These are phyloP conservation scores for Hypoxylon fragiforme DNA, from an alignment of 495 filamentous ascomycete species.

Conservation along the genomic window DNA sequence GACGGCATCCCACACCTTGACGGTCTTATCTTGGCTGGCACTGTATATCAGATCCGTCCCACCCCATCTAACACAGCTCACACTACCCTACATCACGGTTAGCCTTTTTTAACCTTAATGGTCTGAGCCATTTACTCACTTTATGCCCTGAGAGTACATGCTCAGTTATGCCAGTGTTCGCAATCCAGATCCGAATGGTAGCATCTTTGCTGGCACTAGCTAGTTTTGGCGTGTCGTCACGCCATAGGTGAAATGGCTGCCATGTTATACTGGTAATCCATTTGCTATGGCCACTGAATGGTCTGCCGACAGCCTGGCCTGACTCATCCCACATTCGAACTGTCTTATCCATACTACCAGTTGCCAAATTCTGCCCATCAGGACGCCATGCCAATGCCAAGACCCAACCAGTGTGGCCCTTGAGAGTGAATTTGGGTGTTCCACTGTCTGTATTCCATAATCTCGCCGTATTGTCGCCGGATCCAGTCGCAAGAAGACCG, in stretches of 20 bases:
- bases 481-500: constrained; percentile 81
- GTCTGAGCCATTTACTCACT: constrained; percentile 34
- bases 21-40: constrained; percentile 86
- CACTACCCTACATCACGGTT: constrained; percentile 49
- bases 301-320: constrained; percentile 72
- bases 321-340: constrained; percentile 89
- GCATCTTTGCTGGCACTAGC: constrained; percentile 90
- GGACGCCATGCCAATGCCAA: constrained; percentile 85
- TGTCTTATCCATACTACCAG: constrained; percentile 91
- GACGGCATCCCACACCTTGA: constrained; percentile 87
- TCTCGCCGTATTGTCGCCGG: constrained; percentile 87
- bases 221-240: constrained; percentile 72
- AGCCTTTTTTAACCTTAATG: constrained; percentile 6
- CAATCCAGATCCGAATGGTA: constrained; percentile 88
- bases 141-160: constrained; percentile 86
- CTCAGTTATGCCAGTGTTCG: constrained; percentile 74
- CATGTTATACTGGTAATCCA: constrained; percentile 88
- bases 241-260: constrained; percentile 91
- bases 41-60: constrained; percentile 86
- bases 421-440: constrained; percentile 84
- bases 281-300: constrained; percentile 87
- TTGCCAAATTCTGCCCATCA: constrained; percentile 79
- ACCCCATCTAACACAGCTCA: constrained; percentile 93
- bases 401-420: constrained; percentile 94
- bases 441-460: constrained; percentile 97